A percentile compares a stretch with the other conserved stretches of the same genome.
These are phyloP conservation scores for Pythium insidiosum DNA, from an alignment of 352 stramenopile species.

Conservation along the genomic window DNA sequence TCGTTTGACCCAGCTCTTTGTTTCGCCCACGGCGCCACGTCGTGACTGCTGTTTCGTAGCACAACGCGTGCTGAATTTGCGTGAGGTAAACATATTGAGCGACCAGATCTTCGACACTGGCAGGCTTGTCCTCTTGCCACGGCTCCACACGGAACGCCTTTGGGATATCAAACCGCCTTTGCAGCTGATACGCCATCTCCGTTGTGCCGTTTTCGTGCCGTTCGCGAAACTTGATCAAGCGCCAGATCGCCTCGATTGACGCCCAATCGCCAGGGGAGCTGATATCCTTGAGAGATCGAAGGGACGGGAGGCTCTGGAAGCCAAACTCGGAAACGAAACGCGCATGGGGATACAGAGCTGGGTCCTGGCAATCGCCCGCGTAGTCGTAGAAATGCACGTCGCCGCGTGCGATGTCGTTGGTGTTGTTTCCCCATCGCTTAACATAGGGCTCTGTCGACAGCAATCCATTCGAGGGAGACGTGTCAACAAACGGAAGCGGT, in stretches of 20 bases:
- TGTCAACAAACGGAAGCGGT: no score
- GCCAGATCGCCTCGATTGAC: conserved; percentile 69
- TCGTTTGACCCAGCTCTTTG: conserved; percentile 35
- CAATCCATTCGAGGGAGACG: conserved; percentile 80
- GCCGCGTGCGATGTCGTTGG: conserved; percentile 49
- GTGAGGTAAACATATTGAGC: conserved; percentile 64
- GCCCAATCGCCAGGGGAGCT: conserved; percentile 38
- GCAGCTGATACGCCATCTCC: conserved; percentile 66
- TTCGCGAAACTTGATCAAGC: conserved; percentile 71
- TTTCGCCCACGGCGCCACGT: conserved; percentile 65
- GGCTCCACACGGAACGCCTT: conserved; percentile 53
- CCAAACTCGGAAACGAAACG: conserved; percentile 86
- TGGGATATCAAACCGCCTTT: conserved; percentile 59
- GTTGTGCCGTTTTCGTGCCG: conserved; percentile 68
- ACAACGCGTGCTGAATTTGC: conserved; percentile 71
- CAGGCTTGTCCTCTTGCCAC: conserved; percentile 27
- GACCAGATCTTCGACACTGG: conserved; percentile 23
- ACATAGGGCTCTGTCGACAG: conserved; percentile 69
- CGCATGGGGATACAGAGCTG: conserved; percentile 52
- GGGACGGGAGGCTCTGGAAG: conserved; percentile 73
- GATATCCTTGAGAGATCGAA: conserved; percentile 38
- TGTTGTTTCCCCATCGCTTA: conserved; percentile 65
- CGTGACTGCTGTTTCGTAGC: conserved; percentile 68
- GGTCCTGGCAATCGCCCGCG: conserved; percentile 65
- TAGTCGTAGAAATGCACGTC: conserved; percentile 88